Conservation (phyloP, 441 rosid species). For the Corymbia citriodora region DNA sequence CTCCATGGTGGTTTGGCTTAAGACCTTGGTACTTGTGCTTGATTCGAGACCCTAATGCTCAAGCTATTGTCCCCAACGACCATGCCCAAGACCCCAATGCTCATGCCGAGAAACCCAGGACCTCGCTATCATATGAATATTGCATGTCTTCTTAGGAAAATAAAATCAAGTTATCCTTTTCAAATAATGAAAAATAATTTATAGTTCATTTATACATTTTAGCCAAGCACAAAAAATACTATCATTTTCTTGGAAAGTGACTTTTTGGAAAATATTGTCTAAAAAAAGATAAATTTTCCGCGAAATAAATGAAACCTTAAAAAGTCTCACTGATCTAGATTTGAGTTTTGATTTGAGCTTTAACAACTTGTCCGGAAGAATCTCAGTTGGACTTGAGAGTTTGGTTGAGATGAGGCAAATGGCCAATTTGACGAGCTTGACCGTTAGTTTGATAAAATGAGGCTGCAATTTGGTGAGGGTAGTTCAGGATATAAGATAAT, state of each 20-base stretch:
- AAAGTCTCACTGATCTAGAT: not conserved
- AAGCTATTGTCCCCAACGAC: not conserved
- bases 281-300: too few relatives aligned
- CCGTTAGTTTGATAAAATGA: not conserved
- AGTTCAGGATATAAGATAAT: too few relatives aligned
- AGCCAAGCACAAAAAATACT: accelerated
- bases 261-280: too few relatives aligned
- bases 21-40: not conserved
- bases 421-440: not conserved
- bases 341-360: not conserved
- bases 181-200: not conserved
- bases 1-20: not conserved
- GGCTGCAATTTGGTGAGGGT: not conserved
- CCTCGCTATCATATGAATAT: not conserved
- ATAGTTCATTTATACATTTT: not conserved
- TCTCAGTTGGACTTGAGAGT: not conserved
- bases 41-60: not conserved
- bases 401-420: not conserved
- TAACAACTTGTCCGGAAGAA: not conserved
- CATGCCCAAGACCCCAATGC: not conserved
- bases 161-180: not conserved
- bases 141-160: not conserved
- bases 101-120: not conserved
- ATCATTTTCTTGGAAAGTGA: too few relatives aligned
- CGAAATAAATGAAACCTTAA: not conserved